Conservation (phyloP, 345 rosid genomes). For the Hirschfeldia incana region DNA sequence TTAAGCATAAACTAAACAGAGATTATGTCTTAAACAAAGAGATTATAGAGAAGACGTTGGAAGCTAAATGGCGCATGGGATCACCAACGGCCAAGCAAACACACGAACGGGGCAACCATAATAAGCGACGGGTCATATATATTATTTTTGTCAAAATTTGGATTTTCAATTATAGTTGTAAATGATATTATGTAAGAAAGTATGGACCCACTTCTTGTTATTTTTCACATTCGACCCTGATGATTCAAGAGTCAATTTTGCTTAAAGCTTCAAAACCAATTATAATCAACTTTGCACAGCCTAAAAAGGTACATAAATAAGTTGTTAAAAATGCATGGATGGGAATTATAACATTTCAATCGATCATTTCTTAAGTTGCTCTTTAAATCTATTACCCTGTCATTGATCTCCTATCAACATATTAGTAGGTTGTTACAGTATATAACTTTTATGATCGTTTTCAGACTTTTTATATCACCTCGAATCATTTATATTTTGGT, state of each 20-base stretch:
- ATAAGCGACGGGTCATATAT: conserved; percentile 39
- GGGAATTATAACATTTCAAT: neutral
- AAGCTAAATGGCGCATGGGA: conserved; percentile 67
- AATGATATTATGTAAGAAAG: conserved; percentile 13
- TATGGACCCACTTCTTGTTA: conserved; percentile 27
- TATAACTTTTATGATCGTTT: neutral
- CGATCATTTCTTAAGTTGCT: neutral
- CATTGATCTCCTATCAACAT: neutral
- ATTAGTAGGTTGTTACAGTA: neutral
- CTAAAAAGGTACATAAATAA: neutral
- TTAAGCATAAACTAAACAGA: conserved; percentile 23
- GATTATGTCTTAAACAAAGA: conserved; percentile 13
- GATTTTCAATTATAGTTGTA: conserved; percentile 1
- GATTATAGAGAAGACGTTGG: conserved; percentile 34
- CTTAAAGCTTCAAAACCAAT: conserved; percentile 12
- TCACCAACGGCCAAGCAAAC: conserved; percentile 51
- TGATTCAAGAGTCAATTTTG: conserved; percentile 25
- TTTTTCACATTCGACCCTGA: neutral
- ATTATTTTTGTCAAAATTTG: conserved; percentile 8
- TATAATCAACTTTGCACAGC: conserved; percentile 27
- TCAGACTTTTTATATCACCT: neutral
- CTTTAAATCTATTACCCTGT: neutral
- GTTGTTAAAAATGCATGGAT: neutral
- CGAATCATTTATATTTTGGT: neutral
- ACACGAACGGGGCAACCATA: conserved; percentile 45